Evolutionary conservation across 768 basidiomycete species (phyloP).

Genomic region (Phylloporus rhodoxanthus): DNA sequence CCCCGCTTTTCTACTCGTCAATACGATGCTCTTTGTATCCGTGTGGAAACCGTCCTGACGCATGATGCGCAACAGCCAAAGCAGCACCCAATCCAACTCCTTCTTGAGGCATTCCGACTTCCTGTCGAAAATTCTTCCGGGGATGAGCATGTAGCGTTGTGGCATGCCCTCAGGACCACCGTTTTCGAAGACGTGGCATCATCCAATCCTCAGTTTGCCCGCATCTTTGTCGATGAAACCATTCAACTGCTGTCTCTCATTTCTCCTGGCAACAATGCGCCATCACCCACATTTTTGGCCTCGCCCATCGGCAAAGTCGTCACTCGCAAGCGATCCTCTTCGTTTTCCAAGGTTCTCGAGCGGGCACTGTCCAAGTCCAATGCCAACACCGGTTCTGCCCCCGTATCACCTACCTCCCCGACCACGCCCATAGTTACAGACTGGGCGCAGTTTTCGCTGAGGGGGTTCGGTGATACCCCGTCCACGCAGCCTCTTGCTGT

Average conservation of each 20-base stretch:
- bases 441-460: constrained; percentile 64
- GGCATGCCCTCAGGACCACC: constrained; percentile 49
- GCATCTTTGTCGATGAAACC: constrained; percentile 67
- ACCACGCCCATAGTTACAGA: constrained; percentile 36
- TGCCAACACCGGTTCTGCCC: constrained; percentile 19
- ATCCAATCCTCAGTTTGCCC: constrained; percentile 32
- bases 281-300: constrained; percentile 24
- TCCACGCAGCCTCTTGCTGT: constrained; percentile 41
- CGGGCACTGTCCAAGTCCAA: constrained; percentile 2
- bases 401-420: constrained; percentile 26
- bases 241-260: constrained; percentile 46
- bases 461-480: constrained; percentile 51
- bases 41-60: constrained; percentile 51
- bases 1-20: constrained; percentile 65
- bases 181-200: constrained; percentile 30
- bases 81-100: constrained; percentile 52
- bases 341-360: constrained; percentile 28
- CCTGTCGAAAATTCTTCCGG: constrained; percentile 29
- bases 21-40: constrained; percentile 62
- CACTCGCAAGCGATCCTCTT: constrained; percentile 30
- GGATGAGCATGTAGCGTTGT: constrained; percentile 38
- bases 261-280: constrained; percentile 35
- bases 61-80: constrained; percentile 31
- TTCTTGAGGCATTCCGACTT: constrained; percentile 57
- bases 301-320: constrained; percentile 34